These are phyloP conservation scores for Circinella minor DNA, from an alignment of 371 early-diverging fungal species.

Conservation along the genomic window DNA sequence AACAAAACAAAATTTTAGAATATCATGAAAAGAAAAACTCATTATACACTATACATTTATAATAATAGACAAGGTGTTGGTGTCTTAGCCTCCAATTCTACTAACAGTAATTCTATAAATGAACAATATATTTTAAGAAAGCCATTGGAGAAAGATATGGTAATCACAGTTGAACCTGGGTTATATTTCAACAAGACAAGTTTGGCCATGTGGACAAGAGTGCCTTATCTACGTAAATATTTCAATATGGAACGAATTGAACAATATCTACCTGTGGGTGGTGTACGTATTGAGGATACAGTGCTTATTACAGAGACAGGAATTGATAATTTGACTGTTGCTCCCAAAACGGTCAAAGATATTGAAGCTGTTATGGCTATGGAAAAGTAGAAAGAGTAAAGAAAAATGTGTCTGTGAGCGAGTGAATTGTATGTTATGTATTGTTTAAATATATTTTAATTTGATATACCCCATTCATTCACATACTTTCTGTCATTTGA, in stretches of 20 bases:
- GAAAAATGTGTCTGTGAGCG: too few species aligned
- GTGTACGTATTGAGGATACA: constrained; percentile 92
- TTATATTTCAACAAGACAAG: constrained; percentile 63
- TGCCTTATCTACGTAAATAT: constrained; percentile 58
- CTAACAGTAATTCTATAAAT: not conserved
- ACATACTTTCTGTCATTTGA: too few species aligned
- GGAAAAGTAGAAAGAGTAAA: too few species aligned
- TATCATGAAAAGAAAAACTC: too few species aligned
- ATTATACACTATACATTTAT: not conserved
- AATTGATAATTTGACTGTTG: constrained; percentile 68
- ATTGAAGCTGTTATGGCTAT: not conserved
- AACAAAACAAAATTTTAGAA: not conserved
- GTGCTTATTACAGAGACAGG: constrained; percentile 75
- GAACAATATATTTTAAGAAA: constrained; percentile 12
- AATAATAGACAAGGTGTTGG: not conserved
- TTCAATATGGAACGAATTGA: constrained; percentile 70
- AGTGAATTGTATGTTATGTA: too few species aligned
- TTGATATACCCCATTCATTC: too few species aligned
- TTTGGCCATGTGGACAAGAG: constrained; percentile 49
- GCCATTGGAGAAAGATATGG: constrained; percentile 77
- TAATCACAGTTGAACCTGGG: constrained; percentile 96
- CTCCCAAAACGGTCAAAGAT: not conserved
- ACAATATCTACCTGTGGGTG: constrained; percentile 79
- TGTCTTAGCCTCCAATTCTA: not conserved
- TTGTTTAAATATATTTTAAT: too few species aligned